phyloP scores from a whole-genome alignment of 1,284 basidiomycete genomes.

The Rhodofomes roseus region DNA sequence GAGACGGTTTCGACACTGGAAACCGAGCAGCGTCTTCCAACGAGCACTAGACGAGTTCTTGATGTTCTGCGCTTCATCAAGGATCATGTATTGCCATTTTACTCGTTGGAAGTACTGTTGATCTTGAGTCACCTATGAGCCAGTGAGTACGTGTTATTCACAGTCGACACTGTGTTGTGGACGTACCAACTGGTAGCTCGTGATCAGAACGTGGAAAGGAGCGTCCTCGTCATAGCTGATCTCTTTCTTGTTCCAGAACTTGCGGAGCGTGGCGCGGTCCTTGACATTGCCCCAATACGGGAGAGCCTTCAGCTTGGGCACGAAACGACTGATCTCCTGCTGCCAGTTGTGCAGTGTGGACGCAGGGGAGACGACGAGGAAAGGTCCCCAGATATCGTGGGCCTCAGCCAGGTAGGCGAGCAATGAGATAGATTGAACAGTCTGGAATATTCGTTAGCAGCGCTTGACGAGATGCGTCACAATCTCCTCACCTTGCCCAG shows the following conservation, averaged over 20 bases:
- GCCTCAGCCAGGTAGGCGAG: slow-evolving; percentile 96
- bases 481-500: slow-evolving; percentile 70
- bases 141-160: neutral
- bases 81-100: slow-evolving; percentile 99
- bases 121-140: slow-evolving; percentile 82
- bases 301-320: slow-evolving; percentile 89
- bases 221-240: slow-evolving; percentile 95
- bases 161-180: neutral
- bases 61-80: slow-evolving; percentile 99
- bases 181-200: slow-evolving; percentile 92
- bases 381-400: slow-evolving; percentile 99
- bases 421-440: slow-evolving; percentile 97
- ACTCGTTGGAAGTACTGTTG: slow-evolving; percentile 98
- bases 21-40: slow-evolving; percentile 96
- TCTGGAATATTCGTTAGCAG: slow-evolving; percentile 44
- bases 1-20: slow-evolving; percentile 95
- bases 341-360: slow-evolving; percentile 99
- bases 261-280: slow-evolving; percentile 90
- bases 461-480: neutral
- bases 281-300: slow-evolving; percentile 99
- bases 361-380: slow-evolving; percentile 97
- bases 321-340: slow-evolving; percentile 95
- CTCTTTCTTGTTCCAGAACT: slow-evolving; percentile 99
- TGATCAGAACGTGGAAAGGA: slow-evolving; percentile 96
- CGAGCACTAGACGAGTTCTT: slow-evolving; percentile 97